A percentile compares a stretch with the other conserved stretches of the same genome.
Conservation (phyloP, 306 rosid genomes). For the Ormosia semicastrata region DNA sequence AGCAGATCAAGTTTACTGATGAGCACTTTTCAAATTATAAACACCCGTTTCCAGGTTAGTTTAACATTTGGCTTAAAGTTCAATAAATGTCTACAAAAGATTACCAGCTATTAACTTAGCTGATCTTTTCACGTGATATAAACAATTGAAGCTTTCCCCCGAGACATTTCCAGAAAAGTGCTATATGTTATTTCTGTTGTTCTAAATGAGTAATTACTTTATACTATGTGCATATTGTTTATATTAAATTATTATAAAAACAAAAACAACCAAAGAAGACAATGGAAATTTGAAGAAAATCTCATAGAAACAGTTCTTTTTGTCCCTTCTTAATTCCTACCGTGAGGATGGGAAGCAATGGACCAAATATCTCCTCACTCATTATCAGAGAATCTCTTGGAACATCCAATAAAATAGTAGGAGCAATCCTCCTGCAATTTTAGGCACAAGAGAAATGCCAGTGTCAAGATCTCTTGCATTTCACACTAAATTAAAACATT, state of each 20-base stretch:
- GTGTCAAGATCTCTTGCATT: slow-evolving; percentile 8
- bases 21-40: not conserved
- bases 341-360: slow-evolving; percentile 88
- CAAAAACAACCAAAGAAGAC: not conserved
- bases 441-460: slow-evolving; percentile 14
- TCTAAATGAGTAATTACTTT: not conserved
- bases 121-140: not conserved
- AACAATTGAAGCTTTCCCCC: not conserved
- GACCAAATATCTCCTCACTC: slow-evolving; percentile 96
- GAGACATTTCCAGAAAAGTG: not conserved
- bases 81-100: too few species aligned
- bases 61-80: too few species aligned
- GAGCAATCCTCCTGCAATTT: slow-evolving; percentile 74
- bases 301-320: not conserved
- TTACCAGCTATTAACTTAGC: not conserved
- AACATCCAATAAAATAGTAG: slow-evolving; percentile 85
- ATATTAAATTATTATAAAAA: not conserved
- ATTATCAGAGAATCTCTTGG: slow-evolving; percentile 78
- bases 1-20: not conserved
- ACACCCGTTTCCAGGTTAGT: not conserved
- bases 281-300: not conserved
- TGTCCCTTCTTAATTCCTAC: slow-evolving; percentile 43
- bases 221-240: not conserved
- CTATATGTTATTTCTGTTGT: not conserved
- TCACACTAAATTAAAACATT: slow-evolving; percentile 5